phyloP scores from a whole-genome alignment of 768 basidiomycete species.

The Tulasnella sp. region DNA sequence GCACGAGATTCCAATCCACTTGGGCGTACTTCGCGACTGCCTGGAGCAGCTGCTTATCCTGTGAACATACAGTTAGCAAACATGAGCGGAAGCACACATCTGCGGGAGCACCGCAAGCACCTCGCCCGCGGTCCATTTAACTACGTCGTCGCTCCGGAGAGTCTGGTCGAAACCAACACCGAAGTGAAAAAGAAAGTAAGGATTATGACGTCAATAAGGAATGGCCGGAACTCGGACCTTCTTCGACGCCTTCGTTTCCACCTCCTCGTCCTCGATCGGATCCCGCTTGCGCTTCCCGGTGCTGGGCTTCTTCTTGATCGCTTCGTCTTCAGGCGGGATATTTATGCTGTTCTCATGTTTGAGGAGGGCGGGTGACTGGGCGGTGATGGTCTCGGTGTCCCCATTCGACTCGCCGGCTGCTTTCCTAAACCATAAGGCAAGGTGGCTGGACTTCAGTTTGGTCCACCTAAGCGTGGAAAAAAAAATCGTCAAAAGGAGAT shows the following conservation, averaged over 20 bases:
- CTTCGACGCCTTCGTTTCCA: neutral
- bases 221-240: neutral
- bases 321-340: neutral
- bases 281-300: neutral
- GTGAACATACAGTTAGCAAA: neutral
- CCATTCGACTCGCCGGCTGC: neutral
- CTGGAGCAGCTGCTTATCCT: neutral
- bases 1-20: constrained; percentile 10
- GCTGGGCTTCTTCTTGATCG: neutral
- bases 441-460: neutral
- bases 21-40: neutral
- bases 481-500: neutral
- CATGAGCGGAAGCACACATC: neutral
- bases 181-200: neutral
- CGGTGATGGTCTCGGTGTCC: neutral
- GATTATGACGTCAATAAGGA: neutral
- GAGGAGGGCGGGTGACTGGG: neutral
- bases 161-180: neutral
- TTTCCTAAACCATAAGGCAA: neutral
- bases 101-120: neutral
- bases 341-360: neutral
- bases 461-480: neutral
- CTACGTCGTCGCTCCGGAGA: constrained; percentile 1
- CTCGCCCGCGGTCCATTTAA: neutral
- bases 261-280: neutral